Evolutionary conservation across 2,329 filamentous ascomycete genomes (phyloP).

Genomic region (Lecanicillium sp.): DNA sequence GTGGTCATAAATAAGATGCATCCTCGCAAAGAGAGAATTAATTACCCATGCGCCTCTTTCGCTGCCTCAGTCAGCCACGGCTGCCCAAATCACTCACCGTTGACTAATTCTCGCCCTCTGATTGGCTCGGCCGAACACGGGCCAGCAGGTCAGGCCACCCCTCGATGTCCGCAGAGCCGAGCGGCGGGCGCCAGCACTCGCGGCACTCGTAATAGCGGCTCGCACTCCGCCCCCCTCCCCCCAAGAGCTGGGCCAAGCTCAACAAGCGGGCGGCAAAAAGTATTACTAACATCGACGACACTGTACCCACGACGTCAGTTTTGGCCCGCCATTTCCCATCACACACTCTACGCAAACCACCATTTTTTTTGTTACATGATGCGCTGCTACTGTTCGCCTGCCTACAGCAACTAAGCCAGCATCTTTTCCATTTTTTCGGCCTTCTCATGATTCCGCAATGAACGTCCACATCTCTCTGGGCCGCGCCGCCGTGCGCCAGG

Average conservation of each 20-base stretch:
- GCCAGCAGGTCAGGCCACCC: constrained; percentile 17
- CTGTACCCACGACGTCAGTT: constrained; percentile 1
- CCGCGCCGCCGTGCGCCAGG: constrained; percentile 31
- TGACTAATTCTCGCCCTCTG: constrained; percentile 23
- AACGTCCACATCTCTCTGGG: constrained; percentile 33
- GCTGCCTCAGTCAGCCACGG: not conserved
- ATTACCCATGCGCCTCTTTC: no score
- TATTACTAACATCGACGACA: constrained; percentile 5
- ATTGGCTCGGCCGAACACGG: constrained; percentile 31
- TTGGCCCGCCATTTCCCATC: constrained; percentile 2
- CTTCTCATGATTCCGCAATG: constrained; percentile 28
- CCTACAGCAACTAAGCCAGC: not conserved
- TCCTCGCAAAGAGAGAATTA: no score
- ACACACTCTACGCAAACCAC: constrained; percentile 3
- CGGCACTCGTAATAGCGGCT: not conserved
- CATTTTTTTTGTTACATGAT: no score
- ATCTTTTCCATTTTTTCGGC: not conserved
- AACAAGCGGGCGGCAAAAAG: not conserved
- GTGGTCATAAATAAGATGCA: no score
- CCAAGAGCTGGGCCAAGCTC: not conserved
- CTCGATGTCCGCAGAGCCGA: constrained; percentile 22
- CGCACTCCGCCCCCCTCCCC: not conserved
- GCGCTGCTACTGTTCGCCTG: no score
- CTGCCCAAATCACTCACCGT: constrained; percentile 5
- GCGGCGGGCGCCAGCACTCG: constrained; percentile 1